Conservation (phyloP, 1,284 basidiomycete species). For the Irpex rosettiformis region DNA sequence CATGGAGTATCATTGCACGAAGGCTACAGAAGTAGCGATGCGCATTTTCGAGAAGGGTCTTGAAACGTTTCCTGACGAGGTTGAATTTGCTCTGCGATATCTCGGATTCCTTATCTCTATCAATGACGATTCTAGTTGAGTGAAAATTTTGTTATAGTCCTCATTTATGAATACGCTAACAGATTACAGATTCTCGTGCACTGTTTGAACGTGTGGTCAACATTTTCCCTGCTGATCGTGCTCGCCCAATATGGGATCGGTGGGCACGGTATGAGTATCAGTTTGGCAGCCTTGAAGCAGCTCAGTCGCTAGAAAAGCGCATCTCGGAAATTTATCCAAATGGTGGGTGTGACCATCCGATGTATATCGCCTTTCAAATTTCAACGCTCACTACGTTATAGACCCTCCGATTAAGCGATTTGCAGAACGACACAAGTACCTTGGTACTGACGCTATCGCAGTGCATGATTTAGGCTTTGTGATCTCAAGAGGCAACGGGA, state of each 20-base stretch:
- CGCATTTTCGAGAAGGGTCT: conserved; percentile 96
- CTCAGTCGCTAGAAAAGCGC: conserved; percentile 86
- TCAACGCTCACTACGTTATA: conserved; percentile 27
- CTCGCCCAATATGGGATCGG: conserved; percentile 88
- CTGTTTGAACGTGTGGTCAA: conserved; percentile 89
- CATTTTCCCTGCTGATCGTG: conserved; percentile 77
- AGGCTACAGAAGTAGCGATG: conserved; percentile 81
- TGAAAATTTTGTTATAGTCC: no score
- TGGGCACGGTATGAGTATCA: conserved; percentile 97
- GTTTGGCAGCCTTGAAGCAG: conserved; percentile 89
- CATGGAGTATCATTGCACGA: conserved; percentile 95
- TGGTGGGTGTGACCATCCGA: conserved; percentile 41
- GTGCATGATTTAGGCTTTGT: conserved; percentile 84
- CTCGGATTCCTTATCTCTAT: conserved; percentile 91
- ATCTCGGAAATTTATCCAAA: conserved; percentile 86
- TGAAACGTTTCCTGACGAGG: conserved; percentile 80
- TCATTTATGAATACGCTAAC: conserved; percentile 11
- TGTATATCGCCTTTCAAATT: background rate
- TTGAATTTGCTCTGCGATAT: conserved; percentile 86
- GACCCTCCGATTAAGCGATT: conserved; percentile 91
- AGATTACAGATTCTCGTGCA: conserved; percentile 80
- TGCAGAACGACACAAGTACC: conserved; percentile 86
- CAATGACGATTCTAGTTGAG: conserved; percentile 90
- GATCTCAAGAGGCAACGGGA: conserved; percentile 30
- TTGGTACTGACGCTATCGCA: conserved; percentile 86